Base-by-base conservation (phyloP, 139 green algal species). In the Raphidocelis subcapitata region DNA sequence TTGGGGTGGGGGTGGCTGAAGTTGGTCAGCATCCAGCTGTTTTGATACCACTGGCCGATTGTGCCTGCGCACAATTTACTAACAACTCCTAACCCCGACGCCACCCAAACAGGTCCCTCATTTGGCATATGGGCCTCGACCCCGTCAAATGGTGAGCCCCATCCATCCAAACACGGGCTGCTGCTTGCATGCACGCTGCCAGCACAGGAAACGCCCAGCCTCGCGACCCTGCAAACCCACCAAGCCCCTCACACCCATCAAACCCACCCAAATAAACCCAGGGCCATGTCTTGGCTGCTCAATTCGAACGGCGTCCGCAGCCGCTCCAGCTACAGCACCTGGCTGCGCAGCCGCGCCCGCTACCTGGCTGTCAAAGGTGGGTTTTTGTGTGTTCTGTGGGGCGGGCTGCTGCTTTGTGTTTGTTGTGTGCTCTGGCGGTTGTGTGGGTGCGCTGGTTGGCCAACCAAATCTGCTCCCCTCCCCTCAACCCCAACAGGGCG, bases 61-160 rank as follows among this genome's bases (percentile, higher is more conserved):
- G 15, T 65, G 16, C 14, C 16, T 62, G 2, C 26, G 12, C 28
- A 49, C 41, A 49, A 20, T 49, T 49, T 49, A 12, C 41, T 8
- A 12, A 49, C 8, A 49, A 33, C 32, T 47, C 18, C 15, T 66
- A 28, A 10, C 18, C 15, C 33, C 18, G 8, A 29, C 20, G 23
- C 14, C 1, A 15, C 63, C 1, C 36, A 5, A 26, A 28, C 63
- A 69, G 63, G 63, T 69, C 63, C 0, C n/a, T 56, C 52, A 90
- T 94, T 70, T 95, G 87, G 87, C 89, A 93, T 83, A 44, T 93
- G 37, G 78, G 73, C 44, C 82, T 95, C 72, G 90, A 92, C 78
- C 81, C 78, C 56, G 83, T 92, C 75, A 92, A 94, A 80, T 95
- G 86, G 86, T 44, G n/a, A n/a, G n/a, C n/a, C n/a, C n/a, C n/a